Conservation (phyloP, 805 yeast genomes). For the Clavispora fructus region DNA sequence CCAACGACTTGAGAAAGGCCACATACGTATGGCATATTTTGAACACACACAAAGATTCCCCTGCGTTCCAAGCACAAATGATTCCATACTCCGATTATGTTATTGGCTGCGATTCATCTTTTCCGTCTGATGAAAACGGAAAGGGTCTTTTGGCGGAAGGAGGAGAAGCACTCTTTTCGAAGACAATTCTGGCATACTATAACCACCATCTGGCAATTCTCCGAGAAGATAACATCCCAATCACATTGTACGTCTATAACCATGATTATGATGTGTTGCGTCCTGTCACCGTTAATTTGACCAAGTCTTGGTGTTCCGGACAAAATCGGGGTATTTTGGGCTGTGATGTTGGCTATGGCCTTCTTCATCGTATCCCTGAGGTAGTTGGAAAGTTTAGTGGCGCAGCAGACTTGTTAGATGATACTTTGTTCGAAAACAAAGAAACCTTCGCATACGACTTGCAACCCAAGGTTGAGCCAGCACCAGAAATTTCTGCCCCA, state of each 20-base stretch:
- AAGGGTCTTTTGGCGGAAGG: conserved; percentile 77
- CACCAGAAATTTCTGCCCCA: background rate
- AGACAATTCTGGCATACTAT: conserved; percentile 56
- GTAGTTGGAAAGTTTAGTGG: conserved; percentile 49
- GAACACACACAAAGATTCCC: conserved; percentile 65
- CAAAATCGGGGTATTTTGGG: conserved; percentile 76
- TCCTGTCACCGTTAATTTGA: conserved; percentile 69
- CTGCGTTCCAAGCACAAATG: conserved; percentile 79
- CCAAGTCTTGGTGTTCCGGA: conserved; percentile 62
- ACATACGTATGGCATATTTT: conserved; percentile 86
- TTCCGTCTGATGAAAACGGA: conserved; percentile 52
- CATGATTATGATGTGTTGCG: conserved; percentile 81
- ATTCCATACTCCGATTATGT: conserved; percentile 84
- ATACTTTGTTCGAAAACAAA: conserved; percentile 28
- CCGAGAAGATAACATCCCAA: conserved; percentile 33
- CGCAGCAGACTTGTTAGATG: conserved; percentile 22
- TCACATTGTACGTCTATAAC: conserved; percentile 63
- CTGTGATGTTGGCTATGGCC: conserved; percentile 92
- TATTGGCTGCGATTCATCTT: conserved; percentile 55
- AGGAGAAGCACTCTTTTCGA: conserved; percentile 74
- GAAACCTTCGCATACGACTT: conserved; percentile 15
- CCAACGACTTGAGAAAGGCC: conserved; percentile 70
- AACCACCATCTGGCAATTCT: conserved; percentile 37
- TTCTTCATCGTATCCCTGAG: conserved; percentile 79
- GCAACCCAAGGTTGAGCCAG: background rate